These are phyloP conservation scores for Haberlea rhodopensis DNA, from an alignment of 257 asterid genomes.

Conservation along the genomic window DNA sequence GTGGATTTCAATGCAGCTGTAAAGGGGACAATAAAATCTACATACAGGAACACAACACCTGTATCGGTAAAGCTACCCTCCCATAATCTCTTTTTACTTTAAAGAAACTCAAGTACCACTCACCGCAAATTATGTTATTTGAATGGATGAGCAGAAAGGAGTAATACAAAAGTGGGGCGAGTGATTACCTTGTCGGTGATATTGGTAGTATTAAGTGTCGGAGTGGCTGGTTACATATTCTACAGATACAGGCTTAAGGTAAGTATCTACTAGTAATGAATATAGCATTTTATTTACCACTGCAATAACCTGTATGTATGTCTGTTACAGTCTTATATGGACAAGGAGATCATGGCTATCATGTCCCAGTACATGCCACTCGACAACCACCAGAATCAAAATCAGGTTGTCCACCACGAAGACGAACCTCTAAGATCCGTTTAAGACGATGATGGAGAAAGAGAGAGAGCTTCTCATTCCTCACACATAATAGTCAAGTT, in stretches of 20 bases:
- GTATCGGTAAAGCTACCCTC: constrained; percentile 58
- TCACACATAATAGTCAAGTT: neutral
- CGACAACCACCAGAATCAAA: constrained; percentile 67
- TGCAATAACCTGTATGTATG: neutral
- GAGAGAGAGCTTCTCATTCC: neutral
- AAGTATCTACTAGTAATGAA: constrained; percentile 21
- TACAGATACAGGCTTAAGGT: constrained; percentile 93
- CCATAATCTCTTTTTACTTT: neutral
- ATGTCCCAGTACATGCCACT: constrained; percentile 99
- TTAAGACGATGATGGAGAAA: constrained; percentile 20
- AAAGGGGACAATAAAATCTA: constrained; percentile 55
- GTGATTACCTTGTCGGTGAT: constrained; percentile 47
- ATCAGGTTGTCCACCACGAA: constrained; percentile 64
- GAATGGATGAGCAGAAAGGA: constrained; percentile 54
- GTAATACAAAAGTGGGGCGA: constrained; percentile 51
- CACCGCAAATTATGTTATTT: neutral
- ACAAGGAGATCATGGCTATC: constrained; percentile 94
- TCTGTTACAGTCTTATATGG: constrained; percentile 88
- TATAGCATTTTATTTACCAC: neutral
- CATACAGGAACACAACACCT: constrained; percentile 75
- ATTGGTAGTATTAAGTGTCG: constrained; percentile 51
- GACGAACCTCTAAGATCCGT: constrained; percentile 53
- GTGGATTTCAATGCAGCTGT: constrained; percentile 75
- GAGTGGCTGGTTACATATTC: constrained; percentile 70
- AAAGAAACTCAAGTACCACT: neutral